A percentile compares a stretch with the other conserved stretches of the same genome.
Evolutionary conservation across 2,329 filamentous ascomycete species (phyloP).

Genomic region (Cadophora luteo-olivacea): DNA sequence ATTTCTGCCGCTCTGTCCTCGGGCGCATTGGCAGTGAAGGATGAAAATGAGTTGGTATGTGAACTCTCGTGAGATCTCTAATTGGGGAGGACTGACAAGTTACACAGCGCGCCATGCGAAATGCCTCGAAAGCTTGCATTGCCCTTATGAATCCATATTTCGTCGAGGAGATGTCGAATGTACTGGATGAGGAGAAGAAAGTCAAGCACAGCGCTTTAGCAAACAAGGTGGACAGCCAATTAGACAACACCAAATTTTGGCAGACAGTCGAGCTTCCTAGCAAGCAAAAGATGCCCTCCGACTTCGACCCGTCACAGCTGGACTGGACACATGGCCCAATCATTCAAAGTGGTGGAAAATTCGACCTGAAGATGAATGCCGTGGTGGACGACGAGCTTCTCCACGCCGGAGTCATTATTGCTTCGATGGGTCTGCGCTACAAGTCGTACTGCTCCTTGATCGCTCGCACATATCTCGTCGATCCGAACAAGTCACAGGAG

Average conservation of each 20-base stretch:
- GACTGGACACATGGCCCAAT: slow-evolving; percentile 94
- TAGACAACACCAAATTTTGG: slow-evolving; percentile 95
- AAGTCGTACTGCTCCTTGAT: slow-evolving; percentile 95
- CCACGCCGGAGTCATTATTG: slow-evolving; percentile 92
- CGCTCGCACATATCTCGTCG: slow-evolving; percentile 92
- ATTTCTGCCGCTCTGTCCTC: slow-evolving; percentile 82
- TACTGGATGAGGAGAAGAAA: slow-evolving; percentile 96
- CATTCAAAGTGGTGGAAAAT: slow-evolving; percentile 94
- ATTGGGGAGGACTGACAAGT: slow-evolving; percentile 19
- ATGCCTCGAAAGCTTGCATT: slow-evolving; percentile 91
- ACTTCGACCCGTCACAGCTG: slow-evolving; percentile 86
- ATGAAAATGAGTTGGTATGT: slow-evolving; percentile 82
- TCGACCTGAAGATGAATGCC: slow-evolving; percentile 82
- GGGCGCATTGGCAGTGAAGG: slow-evolving; percentile 88
- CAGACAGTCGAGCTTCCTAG: slow-evolving; percentile 74
- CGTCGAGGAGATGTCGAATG: slow-evolving; percentile 96
- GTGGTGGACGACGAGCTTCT: slow-evolving; percentile 83
- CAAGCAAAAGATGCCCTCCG: slow-evolving; percentile 78
- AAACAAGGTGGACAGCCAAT: slow-evolving; percentile 88
- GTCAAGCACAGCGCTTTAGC: slow-evolving; percentile 87
- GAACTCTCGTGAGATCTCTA: background rate
- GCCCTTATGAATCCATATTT: slow-evolving; percentile 96
- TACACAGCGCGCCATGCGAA: slow-evolving; percentile 81
- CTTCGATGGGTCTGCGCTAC: slow-evolving; percentile 90
- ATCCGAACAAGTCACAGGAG: slow-evolving; percentile 96